These are phyloP conservation scores for Prosopis cineraria DNA, from an alignment of 306 rosid species.

Conservation along the genomic window DNA sequence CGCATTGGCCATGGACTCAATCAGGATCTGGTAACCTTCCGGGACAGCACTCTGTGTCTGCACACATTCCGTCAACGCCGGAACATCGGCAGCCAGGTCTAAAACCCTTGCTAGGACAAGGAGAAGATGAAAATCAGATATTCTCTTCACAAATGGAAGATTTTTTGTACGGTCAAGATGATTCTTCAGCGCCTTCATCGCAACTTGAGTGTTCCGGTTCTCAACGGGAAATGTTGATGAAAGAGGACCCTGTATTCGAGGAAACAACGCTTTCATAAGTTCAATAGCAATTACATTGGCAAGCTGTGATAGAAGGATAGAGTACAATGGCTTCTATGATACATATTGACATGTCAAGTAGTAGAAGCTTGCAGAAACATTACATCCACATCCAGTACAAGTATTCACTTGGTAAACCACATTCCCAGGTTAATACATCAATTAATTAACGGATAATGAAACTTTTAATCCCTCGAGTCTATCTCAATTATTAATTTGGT, in stretches of 20 bases:
- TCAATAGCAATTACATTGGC: conserved; percentile 9
- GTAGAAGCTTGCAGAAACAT: neutral
- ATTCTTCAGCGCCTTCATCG: conserved; percentile 69
- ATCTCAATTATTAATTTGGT: too few species aligned
- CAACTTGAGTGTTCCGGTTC: conserved; percentile 62
- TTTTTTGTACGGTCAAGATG: conserved; percentile 77
- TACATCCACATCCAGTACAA: neutral
- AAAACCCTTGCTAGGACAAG: conserved; percentile 67
- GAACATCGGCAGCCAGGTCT: conserved; percentile 76
- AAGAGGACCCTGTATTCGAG: conserved; percentile 83
- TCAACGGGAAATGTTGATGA: conserved; percentile 76
- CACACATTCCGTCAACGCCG: conserved; percentile 82
- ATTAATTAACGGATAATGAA: neutral
- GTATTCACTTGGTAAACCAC: neutral
- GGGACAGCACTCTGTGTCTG: conserved; percentile 71
- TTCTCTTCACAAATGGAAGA: conserved; percentile 80
- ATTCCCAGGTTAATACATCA: neutral
- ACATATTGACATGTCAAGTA: neutral
- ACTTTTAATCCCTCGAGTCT: too few species aligned
- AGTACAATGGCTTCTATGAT: conserved; percentile 3
- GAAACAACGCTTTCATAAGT: conserved; percentile 22
- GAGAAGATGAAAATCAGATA: conserved; percentile 90
- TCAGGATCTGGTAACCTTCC: conserved; percentile 89
- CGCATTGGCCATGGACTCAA: conserved; percentile 87
- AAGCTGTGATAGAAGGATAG: neutral